Conservation (phyloP, 345 rosid genomes). For the Carallia brachiata region DNA sequence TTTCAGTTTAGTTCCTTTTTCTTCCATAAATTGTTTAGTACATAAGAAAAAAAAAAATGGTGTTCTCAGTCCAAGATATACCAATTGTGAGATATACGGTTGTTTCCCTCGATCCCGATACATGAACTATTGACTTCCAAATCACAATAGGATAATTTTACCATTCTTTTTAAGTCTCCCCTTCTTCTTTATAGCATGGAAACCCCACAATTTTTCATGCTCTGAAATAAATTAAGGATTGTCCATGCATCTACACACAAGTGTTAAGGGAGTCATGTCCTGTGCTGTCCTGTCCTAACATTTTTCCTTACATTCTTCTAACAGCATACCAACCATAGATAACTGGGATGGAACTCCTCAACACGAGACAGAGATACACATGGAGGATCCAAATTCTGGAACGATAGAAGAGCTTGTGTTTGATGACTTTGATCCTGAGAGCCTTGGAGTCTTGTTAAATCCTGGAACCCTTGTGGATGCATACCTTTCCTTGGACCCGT, state of each 20-base stretch:
- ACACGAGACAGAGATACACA: conserved; percentile 53
- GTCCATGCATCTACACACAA: too few species aligned
- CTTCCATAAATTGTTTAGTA: background rate
- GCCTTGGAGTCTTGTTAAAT: conserved; percentile 32
- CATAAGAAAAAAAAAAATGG: background rate
- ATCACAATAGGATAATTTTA: background rate
- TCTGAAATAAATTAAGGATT: too few species aligned
- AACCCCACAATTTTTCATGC: background rate
- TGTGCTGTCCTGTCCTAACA: background rate
- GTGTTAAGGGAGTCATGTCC: too few species aligned
- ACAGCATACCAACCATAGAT: conserved; percentile 61
- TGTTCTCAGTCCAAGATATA: too few species aligned
- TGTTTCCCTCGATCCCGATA: too few species aligned
- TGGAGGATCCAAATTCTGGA: conserved; percentile 52
- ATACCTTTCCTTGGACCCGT: conserved; percentile 59
- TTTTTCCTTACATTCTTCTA: conserved; percentile 1
- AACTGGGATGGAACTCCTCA: conserved; percentile 36
- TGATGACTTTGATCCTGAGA: conserved; percentile 32
- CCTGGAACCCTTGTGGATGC: conserved; percentile 55
- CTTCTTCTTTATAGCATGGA: background rate
- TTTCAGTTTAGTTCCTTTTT: background rate
- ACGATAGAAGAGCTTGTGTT: conserved; percentile 46
- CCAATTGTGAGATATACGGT: too few species aligned
- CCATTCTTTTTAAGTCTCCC: background rate
- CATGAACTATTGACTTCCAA: background rate